Conservation (phyloP, 164 flowering plant genomes). For the Sextonia rubra region DNA sequence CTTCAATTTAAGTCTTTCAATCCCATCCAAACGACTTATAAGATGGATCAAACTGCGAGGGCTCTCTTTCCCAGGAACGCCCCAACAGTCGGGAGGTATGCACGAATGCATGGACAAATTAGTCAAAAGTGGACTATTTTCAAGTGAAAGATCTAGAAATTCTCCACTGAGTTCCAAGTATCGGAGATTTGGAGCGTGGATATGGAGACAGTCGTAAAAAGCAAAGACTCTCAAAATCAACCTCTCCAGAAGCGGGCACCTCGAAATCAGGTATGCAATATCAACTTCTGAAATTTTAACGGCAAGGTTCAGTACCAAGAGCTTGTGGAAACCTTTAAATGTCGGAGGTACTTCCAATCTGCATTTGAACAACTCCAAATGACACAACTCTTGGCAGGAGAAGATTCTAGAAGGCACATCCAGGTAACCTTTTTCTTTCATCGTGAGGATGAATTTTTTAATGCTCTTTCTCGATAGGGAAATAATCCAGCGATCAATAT, state of each 20-base stretch:
- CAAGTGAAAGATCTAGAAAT: slow-evolving; percentile 35
- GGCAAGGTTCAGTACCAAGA: background rate
- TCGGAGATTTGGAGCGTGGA: slow-evolving; percentile 49
- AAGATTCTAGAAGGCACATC: slow-evolving; percentile 37
- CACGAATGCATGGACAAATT: slow-evolving; percentile 20
- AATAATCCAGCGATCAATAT: background rate
- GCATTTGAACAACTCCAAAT: background rate
- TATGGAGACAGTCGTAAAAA: slow-evolving; percentile 34
- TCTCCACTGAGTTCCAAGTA: slow-evolving; percentile 42
- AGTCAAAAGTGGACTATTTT: slow-evolving; percentile 28
- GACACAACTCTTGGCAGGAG: background rate
- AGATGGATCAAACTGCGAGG: slow-evolving; percentile 39
- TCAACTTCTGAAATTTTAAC: background rate
- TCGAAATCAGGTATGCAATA: slow-evolving; percentile 12
- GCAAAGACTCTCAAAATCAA: slow-evolving; percentile 48
- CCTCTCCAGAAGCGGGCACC: slow-evolving; percentile 21
- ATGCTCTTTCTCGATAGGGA: background rate
- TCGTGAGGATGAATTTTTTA: slow-evolving; percentile 12
- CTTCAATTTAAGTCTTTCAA: slow-evolving; percentile 48
- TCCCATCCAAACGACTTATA: slow-evolving; percentile 34
- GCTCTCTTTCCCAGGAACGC: slow-evolving; percentile 1
- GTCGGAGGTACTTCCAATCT: background rate
- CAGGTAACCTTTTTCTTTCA: slow-evolving; percentile 37
- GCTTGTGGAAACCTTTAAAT: background rate
- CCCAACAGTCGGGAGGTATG: background rate